Evolutionary conservation across 129 eudicot species (phyloP).

Genomic region (carrot (Daucus carota)): DH1_v3.0 NC_030388.2:15235501-15236000

Average conservation of each 20-base stretch:
- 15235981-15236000: constrained; percentile 2
- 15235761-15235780: constrained; percentile 49
- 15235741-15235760: constrained; percentile 51
- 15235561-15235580: constrained; percentile 82
- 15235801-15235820: constrained; percentile 74
- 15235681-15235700: constrained; percentile 65
- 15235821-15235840: constrained; percentile 61
- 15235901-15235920: constrained; percentile 73
- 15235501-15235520: constrained; percentile 84
- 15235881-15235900: constrained; percentile 97
- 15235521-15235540: constrained; percentile 66
- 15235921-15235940: constrained; percentile 45
- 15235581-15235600: constrained; percentile 68
- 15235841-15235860: constrained; percentile 65
- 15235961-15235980: constrained; percentile 11
- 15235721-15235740: constrained; percentile 69
- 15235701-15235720: constrained; percentile 93
- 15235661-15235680: constrained; percentile 89
- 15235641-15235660: constrained; percentile 51
- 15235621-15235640: constrained; percentile 56
- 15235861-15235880: constrained; percentile 97
- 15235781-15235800: constrained; percentile 41
- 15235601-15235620: constrained; percentile 55
- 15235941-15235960: constrained; percentile 13
- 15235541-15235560: constrained; percentile 53